Evolutionary conservation across 2,329 filamentous ascomycete species (phyloP).

Genomic region (Botrytis tulipae): DNA sequence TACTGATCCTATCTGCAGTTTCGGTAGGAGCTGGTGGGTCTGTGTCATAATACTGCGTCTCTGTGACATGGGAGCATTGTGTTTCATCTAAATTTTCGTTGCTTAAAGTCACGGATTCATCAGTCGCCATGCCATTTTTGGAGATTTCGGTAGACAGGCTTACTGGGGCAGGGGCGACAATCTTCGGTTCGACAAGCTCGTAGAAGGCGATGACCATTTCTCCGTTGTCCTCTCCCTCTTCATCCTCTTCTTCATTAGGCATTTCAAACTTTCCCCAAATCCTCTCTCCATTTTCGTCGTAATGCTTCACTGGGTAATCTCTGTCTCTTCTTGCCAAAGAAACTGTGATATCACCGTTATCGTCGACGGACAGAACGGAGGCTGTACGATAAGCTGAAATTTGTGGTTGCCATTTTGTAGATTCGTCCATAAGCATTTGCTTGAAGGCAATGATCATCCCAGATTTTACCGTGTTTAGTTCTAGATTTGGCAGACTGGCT

Average conservation of each 20-base stretch:
- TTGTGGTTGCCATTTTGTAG: slow-evolving; percentile 65
- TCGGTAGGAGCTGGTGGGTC: slow-evolving; percentile 6
- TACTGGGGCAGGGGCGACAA: slow-evolving; percentile 50
- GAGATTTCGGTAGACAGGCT: slow-evolving; percentile 25
- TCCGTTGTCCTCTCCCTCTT: slow-evolving; percentile 56
- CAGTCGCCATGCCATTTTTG: slow-evolving; percentile 12
- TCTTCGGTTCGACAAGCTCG: slow-evolving; percentile 66
- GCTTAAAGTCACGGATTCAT: slow-evolving; percentile 15
- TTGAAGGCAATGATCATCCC: slow-evolving; percentile 71
- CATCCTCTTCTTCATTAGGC: slow-evolving; percentile 60
- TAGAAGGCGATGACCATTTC: slow-evolving; percentile 57
- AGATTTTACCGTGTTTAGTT: slow-evolving; percentile 47
- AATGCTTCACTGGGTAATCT: slow-evolving; percentile 53
- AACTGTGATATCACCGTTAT: slow-evolving; percentile 56
- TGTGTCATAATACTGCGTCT: slow-evolving; percentile 31
- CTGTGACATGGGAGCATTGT: slow-evolving; percentile 34
- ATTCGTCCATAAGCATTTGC: slow-evolving; percentile 57
- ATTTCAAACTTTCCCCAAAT: slow-evolving; percentile 78
- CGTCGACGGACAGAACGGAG: slow-evolving; percentile 55
- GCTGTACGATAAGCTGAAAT: slow-evolving; percentile 64
- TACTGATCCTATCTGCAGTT: not conserved
- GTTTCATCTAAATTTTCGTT: slow-evolving; percentile 23
- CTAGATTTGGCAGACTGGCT: slow-evolving; percentile 51
- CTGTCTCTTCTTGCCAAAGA: slow-evolving; percentile 69
- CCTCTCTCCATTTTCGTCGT: slow-evolving; percentile 68